These are phyloP conservation scores for Oryza rufipogon DNA, from an alignment of 176 grass and related monocot species.

Conservation along the genomic window DNA sequence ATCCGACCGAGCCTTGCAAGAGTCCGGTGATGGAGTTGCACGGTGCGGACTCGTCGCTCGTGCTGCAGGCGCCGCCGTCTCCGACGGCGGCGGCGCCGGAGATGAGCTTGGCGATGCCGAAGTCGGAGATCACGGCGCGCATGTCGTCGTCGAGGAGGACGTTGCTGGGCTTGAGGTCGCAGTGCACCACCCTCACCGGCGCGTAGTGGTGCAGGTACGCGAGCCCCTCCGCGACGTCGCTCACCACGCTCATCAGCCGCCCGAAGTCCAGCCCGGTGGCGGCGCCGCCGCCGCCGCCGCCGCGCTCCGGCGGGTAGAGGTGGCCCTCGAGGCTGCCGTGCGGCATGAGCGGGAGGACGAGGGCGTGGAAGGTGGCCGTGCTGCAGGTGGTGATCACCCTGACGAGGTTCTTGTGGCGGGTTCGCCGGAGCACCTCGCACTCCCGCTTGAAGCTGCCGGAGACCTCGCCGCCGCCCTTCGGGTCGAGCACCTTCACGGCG, in stretches of 20 bases:
- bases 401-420: slow-evolving; percentile 74
- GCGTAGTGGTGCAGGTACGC: slow-evolving; percentile 92
- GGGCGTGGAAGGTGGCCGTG: slow-evolving; percentile 71
- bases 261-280: slow-evolving; percentile 37
- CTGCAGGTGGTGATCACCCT: slow-evolving; percentile 89
- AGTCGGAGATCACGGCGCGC: slow-evolving; percentile 92
- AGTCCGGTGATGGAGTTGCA: slow-evolving; percentile 87
- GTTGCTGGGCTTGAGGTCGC: slow-evolving; percentile 89
- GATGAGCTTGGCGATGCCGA: slow-evolving; percentile 84
- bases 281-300: neutral
- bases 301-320: slow-evolving; percentile 47
- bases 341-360: slow-evolving; percentile 80
- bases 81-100: slow-evolving; percentile 18
- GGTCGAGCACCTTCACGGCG: slow-evolving; percentile 82
- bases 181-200: slow-evolving; percentile 77
- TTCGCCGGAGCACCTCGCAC: slow-evolving; percentile 72
- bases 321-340: slow-evolving; percentile 74
- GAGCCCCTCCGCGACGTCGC: slow-evolving; percentile 86
- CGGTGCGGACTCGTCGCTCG: slow-evolving; percentile 46
- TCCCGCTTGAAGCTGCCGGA: slow-evolving; percentile 77
- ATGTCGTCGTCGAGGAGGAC: slow-evolving; percentile 82
- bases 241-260: slow-evolving; percentile 63
- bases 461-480: slow-evolving; percentile 61
- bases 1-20: slow-evolving; percentile 79
- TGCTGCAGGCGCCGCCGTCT: slow-evolving; percentile 20